Evolutionary conservation across 495 filamentous ascomycete genomes (phyloP).

Genomic region (Echria macrotheca): DNA sequence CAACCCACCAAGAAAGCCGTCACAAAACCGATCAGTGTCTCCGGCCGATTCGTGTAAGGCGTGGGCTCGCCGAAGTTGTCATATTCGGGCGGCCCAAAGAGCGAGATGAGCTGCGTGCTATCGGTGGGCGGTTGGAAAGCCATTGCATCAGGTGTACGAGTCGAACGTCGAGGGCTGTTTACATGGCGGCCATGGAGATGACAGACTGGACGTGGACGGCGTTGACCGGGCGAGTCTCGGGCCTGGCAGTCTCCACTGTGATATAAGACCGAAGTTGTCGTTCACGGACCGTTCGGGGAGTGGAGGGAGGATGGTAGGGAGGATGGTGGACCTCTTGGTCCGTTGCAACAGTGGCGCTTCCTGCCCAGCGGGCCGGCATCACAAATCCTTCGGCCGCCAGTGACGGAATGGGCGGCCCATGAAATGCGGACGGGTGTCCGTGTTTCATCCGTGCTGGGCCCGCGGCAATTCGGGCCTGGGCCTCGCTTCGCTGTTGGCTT

Average conservation of each 20-base stretch:
- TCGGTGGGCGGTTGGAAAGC: background rate
- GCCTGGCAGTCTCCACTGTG: background rate
- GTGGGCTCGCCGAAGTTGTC: background rate
- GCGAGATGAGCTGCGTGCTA: background rate
- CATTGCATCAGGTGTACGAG: background rate
- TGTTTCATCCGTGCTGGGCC: too few relatives aligned
- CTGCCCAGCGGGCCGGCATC: background rate
- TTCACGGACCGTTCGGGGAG: background rate
- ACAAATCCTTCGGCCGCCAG: background rate
- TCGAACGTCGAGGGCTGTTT: background rate
- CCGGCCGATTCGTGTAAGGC: background rate
- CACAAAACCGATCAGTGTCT: background rate
- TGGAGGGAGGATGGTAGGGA: background rate
- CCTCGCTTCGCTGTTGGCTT: too few relatives aligned
- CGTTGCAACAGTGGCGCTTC: background rate
- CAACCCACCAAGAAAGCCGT: background rate
- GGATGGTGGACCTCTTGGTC: too few relatives aligned
- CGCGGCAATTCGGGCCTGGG: too few relatives aligned
- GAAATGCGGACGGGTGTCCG: too few relatives aligned
- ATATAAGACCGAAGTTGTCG: background rate
- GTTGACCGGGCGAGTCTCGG: background rate
- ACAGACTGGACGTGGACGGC: background rate
- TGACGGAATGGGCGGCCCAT: background rate
- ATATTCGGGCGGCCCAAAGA: background rate
- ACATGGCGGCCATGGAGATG: background rate